phyloP scores from a whole-genome alignment of 352 stramenopile species.

The Phytophthora pistaciae region DNA sequence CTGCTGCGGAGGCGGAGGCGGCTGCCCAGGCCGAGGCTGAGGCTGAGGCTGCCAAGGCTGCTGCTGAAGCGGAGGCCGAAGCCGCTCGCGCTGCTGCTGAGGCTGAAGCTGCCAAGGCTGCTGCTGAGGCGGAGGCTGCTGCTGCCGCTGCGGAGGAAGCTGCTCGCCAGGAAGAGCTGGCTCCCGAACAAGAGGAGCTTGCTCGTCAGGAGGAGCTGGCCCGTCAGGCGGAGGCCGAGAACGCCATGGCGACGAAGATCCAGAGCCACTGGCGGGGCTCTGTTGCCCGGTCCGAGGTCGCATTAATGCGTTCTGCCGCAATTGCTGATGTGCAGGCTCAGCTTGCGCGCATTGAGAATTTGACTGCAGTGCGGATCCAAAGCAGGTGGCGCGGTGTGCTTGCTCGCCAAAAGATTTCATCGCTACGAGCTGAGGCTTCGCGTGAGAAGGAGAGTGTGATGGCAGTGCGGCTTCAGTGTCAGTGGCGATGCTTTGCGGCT shows the following conservation, averaged over 20 bases:
- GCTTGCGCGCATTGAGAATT: conserved; percentile 32
- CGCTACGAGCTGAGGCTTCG: background rate
- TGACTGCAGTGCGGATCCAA: conserved; percentile 45
- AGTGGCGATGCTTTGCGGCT: conserved; percentile 19
- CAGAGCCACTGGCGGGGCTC: conserved; percentile 41
- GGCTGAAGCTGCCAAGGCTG: conserved; percentile 8
- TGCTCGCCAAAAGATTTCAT: conserved; percentile 8
- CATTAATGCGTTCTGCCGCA: conserved; percentile 1
- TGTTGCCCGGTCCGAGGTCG: conserved; percentile 14
- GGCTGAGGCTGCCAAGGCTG: too few species aligned
- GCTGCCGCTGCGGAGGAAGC: background rate
- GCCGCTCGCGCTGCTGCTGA: conserved; percentile 8
- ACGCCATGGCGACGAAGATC: conserved; percentile 31
- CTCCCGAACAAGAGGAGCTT: background rate
- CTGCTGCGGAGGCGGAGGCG: conserved; percentile 6
- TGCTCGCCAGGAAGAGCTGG: conserved; percentile 1
- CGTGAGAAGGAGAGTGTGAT: conserved; percentile 26
- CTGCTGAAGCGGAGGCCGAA: background rate
- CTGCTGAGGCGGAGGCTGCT: conserved; percentile 2
- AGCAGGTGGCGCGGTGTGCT: conserved; percentile 39
- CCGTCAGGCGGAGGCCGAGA: conserved; percentile 9
- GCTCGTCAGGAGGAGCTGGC: conserved; percentile 1
- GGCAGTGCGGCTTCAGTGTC: conserved; percentile 38
- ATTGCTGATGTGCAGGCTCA: conserved; percentile 33
- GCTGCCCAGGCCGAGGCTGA: conserved; percentile 1